Percentiles rank a stretch among this genome's conserved stretches.
Conservation (phyloP, 2,329 filamentous ascomycete species). For the Clonostachys rosea region DNA sequence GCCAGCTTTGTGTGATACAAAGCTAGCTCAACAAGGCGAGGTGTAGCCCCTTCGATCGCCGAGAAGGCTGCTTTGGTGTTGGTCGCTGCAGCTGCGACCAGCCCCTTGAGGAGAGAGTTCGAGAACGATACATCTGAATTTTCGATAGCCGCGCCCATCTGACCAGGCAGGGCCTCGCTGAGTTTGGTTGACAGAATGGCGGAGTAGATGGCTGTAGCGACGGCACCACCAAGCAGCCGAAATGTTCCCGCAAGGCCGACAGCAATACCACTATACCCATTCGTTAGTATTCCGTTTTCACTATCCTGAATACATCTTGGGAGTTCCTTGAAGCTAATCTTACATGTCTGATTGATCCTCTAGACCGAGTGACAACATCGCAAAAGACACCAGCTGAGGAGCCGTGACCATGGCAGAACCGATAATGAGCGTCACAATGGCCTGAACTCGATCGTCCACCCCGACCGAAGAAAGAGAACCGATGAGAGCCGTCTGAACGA, state of each 20-base stretch:
- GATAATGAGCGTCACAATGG: conserved; percentile 23
- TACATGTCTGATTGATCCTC: conserved; percentile 25
- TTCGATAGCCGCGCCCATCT: conserved; percentile 12
- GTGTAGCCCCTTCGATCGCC: conserved; percentile 16
- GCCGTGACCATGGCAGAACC: conserved; percentile 21
- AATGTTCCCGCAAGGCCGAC: conserved; percentile 28
- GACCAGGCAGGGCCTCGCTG: conserved; percentile 10
- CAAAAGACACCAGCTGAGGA: conserved; percentile 22
- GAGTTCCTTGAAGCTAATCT: not conserved
- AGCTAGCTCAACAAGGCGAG: conserved; percentile 14
- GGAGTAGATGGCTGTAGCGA: conserved; percentile 30
- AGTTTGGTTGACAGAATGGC: conserved; percentile 23
- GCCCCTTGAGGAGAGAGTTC: conserved; percentile 5
- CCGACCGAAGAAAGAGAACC: conserved; percentile 24
- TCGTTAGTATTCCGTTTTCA: no score
- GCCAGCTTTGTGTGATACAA: conserved; percentile 18
- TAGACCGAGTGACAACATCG: conserved; percentile 25
- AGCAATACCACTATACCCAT: conserved; percentile 15
- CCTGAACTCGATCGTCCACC: conserved; percentile 20
- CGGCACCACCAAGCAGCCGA: conserved; percentile 26
- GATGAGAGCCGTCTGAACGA: conserved; percentile 24
- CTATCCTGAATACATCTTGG: no score
- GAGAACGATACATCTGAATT: conserved; percentile 11
- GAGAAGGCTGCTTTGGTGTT: conserved; percentile 24
- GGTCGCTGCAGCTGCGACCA: conserved; percentile 17